Base-by-base conservation (phyloP, 1,284 basidiomycete species). In the Meripilus lineatus region DNA sequence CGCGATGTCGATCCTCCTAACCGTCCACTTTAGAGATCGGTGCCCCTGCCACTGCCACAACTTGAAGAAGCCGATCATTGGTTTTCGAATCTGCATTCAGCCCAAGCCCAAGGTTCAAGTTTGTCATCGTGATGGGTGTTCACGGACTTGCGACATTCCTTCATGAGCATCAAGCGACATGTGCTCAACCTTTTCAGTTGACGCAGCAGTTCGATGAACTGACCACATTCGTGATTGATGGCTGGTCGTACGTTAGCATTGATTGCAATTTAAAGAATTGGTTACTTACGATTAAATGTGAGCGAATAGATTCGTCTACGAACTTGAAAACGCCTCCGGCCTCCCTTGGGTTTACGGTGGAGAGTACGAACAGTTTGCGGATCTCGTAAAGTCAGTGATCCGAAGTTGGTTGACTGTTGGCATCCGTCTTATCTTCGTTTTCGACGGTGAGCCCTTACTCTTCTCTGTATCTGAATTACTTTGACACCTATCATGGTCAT, bases 271-370 rank as follows among this genome's bases (percentile, higher is more conserved):
- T 22, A 36, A 44, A 18, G 13, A 20, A 14, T 14, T 36, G 6
- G n/a, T 15, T 14, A n/a, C 18, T 40, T 25, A 39, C 15, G 8
- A 3, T 18, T 32, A 23, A 45, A 20, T 40, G 8, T 30, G 8
- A n/a, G 10, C 10, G 28, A 30, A 7, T 56, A 93, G 90, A 23
- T 84, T 94, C 63, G 85, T 93, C 50, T 93, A 83, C 61, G 74
- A 79, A 49, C 55, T 93, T 11, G 75, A 87, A 51, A 67, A 74
- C 32, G 72, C 75, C 48, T 77, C 79, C 2, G 72, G 70, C 43
- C 65, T 91, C 32, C 81, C 87, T 3, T 93, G 89, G 89, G 82
- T 88, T 0, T 89, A 88, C 49, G 91, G 91, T 3, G 91, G 91
- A 32, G 89, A 93, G 62, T 90, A 90, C 56, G 59, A 67, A 2